These are phyloP conservation scores for Xerophyta viscosa DNA, from an alignment of 106 monocot genomes.

Conservation along the genomic window DNA sequence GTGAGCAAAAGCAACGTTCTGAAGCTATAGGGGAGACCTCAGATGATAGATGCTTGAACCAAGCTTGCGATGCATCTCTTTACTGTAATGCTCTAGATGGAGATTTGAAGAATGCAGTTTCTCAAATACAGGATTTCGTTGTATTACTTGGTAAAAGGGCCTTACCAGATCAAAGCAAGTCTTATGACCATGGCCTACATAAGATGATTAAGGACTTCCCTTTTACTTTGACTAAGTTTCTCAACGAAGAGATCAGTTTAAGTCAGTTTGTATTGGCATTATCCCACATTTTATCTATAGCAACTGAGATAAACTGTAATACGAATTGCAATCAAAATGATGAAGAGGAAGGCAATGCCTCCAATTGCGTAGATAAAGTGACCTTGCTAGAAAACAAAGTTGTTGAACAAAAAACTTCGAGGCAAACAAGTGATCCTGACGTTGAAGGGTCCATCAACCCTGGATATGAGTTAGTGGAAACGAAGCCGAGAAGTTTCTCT, in stretches of 20 bases:
- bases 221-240: conserved; percentile 2
- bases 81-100: conserved; percentile 18
- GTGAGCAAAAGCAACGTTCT: conserved; percentile 8
- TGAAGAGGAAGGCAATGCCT: conserved; percentile 4
- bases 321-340: background rate
- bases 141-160: conserved; percentile 2
- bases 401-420: conserved; percentile 19
- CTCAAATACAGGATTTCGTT: conserved; percentile 9
- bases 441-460: conserved; percentile 25
- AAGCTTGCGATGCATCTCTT: background rate
- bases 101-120: conserved; percentile 39
- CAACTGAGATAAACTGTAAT: background rate
- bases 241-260: background rate
- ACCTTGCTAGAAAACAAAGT: conserved; percentile 73
- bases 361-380: conserved; percentile 70
- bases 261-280: conserved; percentile 6
- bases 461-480: conserved; percentile 31
- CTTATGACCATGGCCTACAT: background rate
- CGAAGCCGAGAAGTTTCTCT: conserved; percentile 19
- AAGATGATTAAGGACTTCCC: conserved; percentile 4
- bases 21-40: conserved; percentile 12
- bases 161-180: background rate
- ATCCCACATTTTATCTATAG: conserved; percentile 8
- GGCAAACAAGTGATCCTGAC: conserved; percentile 33
- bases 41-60: conserved; percentile 5